Percentiles rank a stretch among this genome's conserved stretches.
These are phyloP conservation scores for Gloeostereum incarnatum DNA, from an alignment of 768 basidiomycete species.

Conservation along the genomic window DNA sequence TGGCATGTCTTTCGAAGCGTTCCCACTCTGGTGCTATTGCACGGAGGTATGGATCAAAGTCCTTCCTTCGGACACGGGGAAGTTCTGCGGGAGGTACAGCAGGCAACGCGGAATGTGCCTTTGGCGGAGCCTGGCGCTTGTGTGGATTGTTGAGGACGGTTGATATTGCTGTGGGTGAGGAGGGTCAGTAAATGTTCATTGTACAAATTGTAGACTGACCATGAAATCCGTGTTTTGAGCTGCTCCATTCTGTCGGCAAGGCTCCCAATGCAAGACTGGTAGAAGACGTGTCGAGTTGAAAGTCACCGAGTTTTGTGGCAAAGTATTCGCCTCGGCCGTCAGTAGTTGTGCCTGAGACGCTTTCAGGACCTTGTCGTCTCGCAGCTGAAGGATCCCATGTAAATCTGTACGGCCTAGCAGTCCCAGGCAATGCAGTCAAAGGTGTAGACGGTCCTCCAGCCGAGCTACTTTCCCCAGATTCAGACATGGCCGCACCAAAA, in stretches of 20 bases:
- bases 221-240: slow-evolving; percentile 80
- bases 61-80: slow-evolving; percentile 71
- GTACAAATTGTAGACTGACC: slow-evolving; percentile 34
- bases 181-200: not conserved
- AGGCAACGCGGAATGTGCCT: slow-evolving; percentile 76
- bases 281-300: slow-evolving; percentile 41
- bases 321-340: slow-evolving; percentile 58
- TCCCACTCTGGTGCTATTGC: slow-evolving; percentile 74
- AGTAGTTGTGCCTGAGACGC: slow-evolving; percentile 65
- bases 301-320: slow-evolving; percentile 39
- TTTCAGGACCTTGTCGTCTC: slow-evolving; percentile 57
- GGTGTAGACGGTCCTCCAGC: slow-evolving; percentile 55
- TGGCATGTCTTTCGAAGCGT: slow-evolving; percentile 38
- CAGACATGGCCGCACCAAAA: slow-evolving; percentile 29
- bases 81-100: slow-evolving; percentile 64
- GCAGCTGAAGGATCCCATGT: slow-evolving; percentile 60
- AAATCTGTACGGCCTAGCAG: slow-evolving; percentile 61
- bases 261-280: slow-evolving; percentile 36
- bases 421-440: slow-evolving; percentile 30
- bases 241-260: slow-evolving; percentile 66
- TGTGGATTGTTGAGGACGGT: slow-evolving; percentile 90
- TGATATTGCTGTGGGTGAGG: slow-evolving; percentile 67
- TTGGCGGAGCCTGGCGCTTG: slow-evolving; percentile 76
- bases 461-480: slow-evolving; percentile 6
- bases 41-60: slow-evolving; percentile 77